Evolutionary conservation across 129 eudicot species (phyloP).

Genomic region (Centrapalus pauciflorus): DNA sequence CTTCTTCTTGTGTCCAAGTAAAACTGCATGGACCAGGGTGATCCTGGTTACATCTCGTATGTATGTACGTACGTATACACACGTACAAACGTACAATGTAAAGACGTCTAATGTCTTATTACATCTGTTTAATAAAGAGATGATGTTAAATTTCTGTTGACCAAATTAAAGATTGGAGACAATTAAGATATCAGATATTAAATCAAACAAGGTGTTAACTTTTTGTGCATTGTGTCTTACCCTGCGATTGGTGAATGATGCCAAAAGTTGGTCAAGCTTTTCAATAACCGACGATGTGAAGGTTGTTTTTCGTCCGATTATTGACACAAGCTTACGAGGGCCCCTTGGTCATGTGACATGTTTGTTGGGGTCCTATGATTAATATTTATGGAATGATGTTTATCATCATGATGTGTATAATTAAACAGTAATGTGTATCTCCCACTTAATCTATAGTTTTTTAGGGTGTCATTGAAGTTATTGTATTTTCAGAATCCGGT

Average conservation of each 20-base stretch:
- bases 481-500: too few relatives aligned
- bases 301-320: constrained; percentile 5
- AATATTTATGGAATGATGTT: too few relatives aligned
- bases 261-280: background rate
- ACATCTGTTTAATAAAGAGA: too few relatives aligned
- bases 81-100: background rate
- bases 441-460: too few relatives aligned
- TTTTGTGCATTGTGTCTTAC: background rate
- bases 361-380: constrained; percentile 7
- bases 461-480: too few relatives aligned
- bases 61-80: background rate
- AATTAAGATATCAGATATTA: too few relatives aligned
- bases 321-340: constrained; percentile 14
- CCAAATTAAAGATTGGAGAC: too few relatives aligned
- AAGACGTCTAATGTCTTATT: too few relatives aligned
- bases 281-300: background rate
- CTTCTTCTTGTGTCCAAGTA: background rate
- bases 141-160: too few relatives aligned
- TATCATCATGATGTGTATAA: background rate
- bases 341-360: constrained; percentile 33
- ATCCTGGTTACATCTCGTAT: background rate
- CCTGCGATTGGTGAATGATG: background rate
- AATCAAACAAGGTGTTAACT: too few relatives aligned
- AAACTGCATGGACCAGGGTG: background rate
- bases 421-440: too few relatives aligned